These are phyloP conservation scores for Monosporascus sp. DNA, from an alignment of 2,329 filamentous ascomycete species.

Conservation along the genomic window DNA sequence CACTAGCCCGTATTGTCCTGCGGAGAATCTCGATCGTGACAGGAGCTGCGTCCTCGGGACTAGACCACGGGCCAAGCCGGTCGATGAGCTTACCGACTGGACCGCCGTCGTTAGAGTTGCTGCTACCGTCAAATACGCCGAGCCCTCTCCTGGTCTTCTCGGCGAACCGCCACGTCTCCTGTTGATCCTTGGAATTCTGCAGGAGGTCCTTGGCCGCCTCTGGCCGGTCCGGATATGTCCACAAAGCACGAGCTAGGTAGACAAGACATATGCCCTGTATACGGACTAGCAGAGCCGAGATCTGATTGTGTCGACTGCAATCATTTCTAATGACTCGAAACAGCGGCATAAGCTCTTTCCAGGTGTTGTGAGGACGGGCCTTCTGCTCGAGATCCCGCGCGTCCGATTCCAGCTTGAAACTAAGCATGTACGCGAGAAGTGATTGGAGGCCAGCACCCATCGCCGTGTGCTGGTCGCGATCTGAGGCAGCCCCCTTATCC, in stretches of 20 bases:
- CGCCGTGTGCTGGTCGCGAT: conserved; percentile 21
- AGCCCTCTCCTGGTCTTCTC: conserved; percentile 19
- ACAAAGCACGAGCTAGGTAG: conserved; percentile 18
- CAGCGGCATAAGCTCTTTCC: conserved; percentile 20
- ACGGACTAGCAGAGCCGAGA: conserved; percentile 23
- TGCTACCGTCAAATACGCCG: conserved; percentile 17
- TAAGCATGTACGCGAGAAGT: conserved; percentile 41
- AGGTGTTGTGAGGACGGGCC: conserved; percentile 30
- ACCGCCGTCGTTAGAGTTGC: conserved; percentile 21
- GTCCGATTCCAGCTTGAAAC: conserved; percentile 45
- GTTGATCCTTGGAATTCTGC: conserved; percentile 19
- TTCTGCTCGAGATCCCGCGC: conserved; percentile 39
- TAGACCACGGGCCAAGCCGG: conserved; percentile 26
- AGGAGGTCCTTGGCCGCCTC: conserved; percentile 16
- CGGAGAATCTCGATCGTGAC: conserved; percentile 23
- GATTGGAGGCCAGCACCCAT: conserved; percentile 26
- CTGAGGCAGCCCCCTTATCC: conserved; percentile 10
- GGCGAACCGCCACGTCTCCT: conserved; percentile 23
- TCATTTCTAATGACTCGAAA: conserved; percentile 20
- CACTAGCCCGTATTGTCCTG: conserved; percentile 18
- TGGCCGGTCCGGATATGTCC: conserved; percentile 15
- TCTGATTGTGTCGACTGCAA: conserved; percentile 13
- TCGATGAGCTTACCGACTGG: conserved; percentile 26
- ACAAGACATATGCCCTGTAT: conserved; percentile 24
- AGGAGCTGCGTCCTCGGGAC: conserved; percentile 22